Percentiles rank a stretch among this genome's conserved stretches.
These are phyloP conservation scores for Mariannaea sp. DNA, from an alignment of 2,329 filamentous ascomycete species.

Conservation along the genomic window DNA sequence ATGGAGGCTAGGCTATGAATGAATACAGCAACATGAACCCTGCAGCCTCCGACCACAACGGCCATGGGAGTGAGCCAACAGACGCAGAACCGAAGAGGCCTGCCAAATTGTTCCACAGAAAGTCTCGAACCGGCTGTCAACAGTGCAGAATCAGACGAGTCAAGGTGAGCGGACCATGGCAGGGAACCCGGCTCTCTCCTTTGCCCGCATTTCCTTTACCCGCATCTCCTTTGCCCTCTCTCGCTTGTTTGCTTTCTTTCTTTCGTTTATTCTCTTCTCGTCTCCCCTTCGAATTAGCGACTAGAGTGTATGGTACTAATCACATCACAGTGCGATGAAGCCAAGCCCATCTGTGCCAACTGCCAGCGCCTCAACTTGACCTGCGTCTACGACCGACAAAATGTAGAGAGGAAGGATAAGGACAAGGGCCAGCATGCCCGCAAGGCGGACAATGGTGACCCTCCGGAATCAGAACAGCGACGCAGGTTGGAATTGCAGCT, in stretches of 20 bases:
- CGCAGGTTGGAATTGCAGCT: slow-evolving; percentile 15
- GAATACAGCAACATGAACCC: neutral
- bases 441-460: neutral
- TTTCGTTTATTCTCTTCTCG: too few species aligned
- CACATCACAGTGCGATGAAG: slow-evolving; percentile 13
- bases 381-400: slow-evolving; percentile 13
- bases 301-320: too few species aligned
- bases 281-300: too few species aligned
- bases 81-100: slow-evolving; percentile 10
- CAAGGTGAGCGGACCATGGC: slow-evolving; percentile 1
- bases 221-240: too few species aligned
- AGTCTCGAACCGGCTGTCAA: slow-evolving; percentile 17
- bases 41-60: neutral
- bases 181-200: too few species aligned
- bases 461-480: slow-evolving; percentile 11
- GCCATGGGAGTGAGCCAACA: neutral
- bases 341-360: slow-evolving; percentile 14
- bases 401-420: neutral
- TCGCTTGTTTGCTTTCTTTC: too few species aligned
- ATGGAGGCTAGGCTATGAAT: too few species aligned
- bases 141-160: slow-evolving; percentile 16
- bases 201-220: too few species aligned
- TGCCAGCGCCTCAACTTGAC: slow-evolving; percentile 10
- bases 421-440: neutral
- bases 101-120: slow-evolving; percentile 18